phyloP scores from a whole-genome alignment of 371 early-diverging fungal genomes.

The Circinella minor region DNA sequence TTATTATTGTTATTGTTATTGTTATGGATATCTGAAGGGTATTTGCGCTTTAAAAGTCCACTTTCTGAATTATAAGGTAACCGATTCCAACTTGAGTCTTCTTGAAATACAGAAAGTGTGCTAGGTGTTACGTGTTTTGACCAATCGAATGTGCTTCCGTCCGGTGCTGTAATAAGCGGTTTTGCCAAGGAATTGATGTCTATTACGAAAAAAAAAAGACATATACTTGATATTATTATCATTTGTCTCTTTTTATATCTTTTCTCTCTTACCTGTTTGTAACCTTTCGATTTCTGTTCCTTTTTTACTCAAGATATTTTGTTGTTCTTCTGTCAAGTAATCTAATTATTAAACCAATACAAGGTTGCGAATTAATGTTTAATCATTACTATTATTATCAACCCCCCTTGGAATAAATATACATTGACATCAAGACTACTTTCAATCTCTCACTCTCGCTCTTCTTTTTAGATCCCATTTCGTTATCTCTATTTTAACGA shows the following conservation, averaged over 20 bases:
- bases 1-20: not conserved
- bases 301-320: constrained; percentile 39
- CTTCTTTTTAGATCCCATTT: not conserved
- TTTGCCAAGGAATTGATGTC: constrained; percentile 42
- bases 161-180: constrained; percentile 33
- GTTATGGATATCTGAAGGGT: not conserved
- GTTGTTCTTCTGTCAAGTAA: constrained; percentile 49
- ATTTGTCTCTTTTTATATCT: too few relatives aligned
- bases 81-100: constrained; percentile 43
- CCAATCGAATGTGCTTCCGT: constrained; percentile 29
- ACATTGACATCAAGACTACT: too few relatives aligned
- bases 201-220: constrained; percentile 10
- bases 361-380: too few relatives aligned
- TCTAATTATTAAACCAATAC: constrained; percentile 14
- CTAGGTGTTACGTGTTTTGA: constrained; percentile 48
- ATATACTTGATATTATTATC: not conserved
- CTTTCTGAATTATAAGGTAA: constrained; percentile 20
- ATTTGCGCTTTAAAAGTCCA: constrained; percentile 21
- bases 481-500: not conserved
- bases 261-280: constrained; percentile 35
- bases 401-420: too few relatives aligned
- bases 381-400: too few relatives aligned
- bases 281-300: constrained; percentile 45
- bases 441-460: not conserved
- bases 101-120: constrained; percentile 48